Conservation (phyloP, 176 grass and related monocot species). For the Zea luxurians region DNA sequence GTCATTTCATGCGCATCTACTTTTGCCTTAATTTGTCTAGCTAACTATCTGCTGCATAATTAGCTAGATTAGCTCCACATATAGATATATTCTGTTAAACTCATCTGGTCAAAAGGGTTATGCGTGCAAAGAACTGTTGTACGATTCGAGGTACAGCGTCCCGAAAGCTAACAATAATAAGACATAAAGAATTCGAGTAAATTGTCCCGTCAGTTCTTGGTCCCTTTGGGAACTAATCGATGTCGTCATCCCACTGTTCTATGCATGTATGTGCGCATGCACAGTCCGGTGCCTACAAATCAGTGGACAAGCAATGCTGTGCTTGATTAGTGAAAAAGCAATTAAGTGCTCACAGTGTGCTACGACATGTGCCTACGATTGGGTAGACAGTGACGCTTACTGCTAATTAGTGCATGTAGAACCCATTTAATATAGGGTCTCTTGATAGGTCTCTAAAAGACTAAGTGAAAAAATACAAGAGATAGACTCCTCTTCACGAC, state of each 20-base stretch:
- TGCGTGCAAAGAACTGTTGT: background rate
- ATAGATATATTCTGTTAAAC: background rate
- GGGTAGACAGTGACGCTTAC: conserved; percentile 2
- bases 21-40: background rate
- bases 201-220: conserved; percentile 37
- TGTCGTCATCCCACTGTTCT: conserved; percentile 37
- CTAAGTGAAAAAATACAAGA: too few relatives aligned
- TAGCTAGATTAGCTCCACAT: background rate
- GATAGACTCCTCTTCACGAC: too few relatives aligned
- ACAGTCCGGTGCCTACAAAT: conserved; percentile 44
- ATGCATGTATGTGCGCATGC: conserved; percentile 12
- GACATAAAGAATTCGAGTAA: conserved; percentile 13
- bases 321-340: conserved; percentile 42
- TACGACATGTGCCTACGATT: conserved; percentile 28
- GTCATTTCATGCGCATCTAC: conserved; percentile 28
- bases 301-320: conserved; percentile 45
- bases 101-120: background rate
- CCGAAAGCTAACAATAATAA: background rate
- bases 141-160: conserved; percentile 9
- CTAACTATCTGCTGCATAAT: background rate
- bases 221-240: conserved; percentile 50
- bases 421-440: too few relatives aligned
- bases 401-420: background rate
- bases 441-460: too few relatives aligned
- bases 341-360: conserved; percentile 24